phyloP scores from a whole-genome alignment of 1,284 basidiomycete species.

The Violaceomyces palustris region DNA sequence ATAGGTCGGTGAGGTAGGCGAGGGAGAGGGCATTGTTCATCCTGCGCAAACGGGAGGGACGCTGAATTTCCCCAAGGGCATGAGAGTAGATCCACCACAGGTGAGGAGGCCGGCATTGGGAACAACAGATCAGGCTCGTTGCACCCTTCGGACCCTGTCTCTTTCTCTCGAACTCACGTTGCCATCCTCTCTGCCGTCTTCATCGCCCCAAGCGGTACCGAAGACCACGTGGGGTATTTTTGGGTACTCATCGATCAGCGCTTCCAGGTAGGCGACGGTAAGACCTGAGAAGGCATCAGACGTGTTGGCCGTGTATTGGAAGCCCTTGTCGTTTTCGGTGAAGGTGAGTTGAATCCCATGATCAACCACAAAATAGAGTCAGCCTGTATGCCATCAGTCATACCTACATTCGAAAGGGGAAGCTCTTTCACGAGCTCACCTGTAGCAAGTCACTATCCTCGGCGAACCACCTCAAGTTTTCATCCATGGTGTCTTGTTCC shows the following conservation, averaged over 20 bases:
- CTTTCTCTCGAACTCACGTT: too few species aligned
- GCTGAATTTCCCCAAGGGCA: not conserved
- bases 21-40: slow-evolving; percentile 41
- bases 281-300: slow-evolving; percentile 43
- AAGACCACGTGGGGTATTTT: slow-evolving; percentile 33
- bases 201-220: slow-evolving; percentile 24
- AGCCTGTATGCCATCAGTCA: too few species aligned
- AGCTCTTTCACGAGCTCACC: too few species aligned
- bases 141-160: too few species aligned
- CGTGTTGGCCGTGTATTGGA: slow-evolving; percentile 32
- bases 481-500: slow-evolving; percentile 36
- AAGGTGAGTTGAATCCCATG: too few species aligned
- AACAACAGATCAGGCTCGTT: too few species aligned
- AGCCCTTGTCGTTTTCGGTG: too few species aligned
- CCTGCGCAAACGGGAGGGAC: slow-evolving; percentile 14
- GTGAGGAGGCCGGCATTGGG: too few species aligned
- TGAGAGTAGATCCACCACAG: too few species aligned
- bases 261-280: slow-evolving; percentile 23
- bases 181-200: slow-evolving; percentile 3
- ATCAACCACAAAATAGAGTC: too few species aligned
- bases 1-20: slow-evolving; percentile 18
- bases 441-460: slow-evolving; percentile 47
- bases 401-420: too few species aligned
- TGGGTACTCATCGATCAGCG: slow-evolving; percentile 40
- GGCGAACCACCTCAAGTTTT: slow-evolving; percentile 42